These are phyloP conservation scores for Annulohypoxylon moriforme DNA, from an alignment of 495 filamentous ascomycete genomes.

Conservation along the genomic window DNA sequence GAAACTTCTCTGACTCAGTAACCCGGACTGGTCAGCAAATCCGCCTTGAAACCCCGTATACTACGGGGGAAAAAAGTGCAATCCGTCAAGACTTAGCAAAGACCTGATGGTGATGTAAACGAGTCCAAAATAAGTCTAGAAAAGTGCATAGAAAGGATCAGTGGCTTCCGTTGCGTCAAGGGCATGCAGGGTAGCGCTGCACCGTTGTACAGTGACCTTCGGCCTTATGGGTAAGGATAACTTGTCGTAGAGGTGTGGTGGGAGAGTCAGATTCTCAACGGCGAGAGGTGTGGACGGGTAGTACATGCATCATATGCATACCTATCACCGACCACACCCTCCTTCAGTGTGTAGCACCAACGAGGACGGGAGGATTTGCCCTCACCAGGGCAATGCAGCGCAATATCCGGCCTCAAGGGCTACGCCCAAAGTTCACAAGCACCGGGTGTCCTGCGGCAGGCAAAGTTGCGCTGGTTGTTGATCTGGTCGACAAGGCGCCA, in stretches of 20 bases:
- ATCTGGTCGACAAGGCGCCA: constrained; percentile 2
- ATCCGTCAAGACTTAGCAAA: constrained; percentile 24
- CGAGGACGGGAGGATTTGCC: constrained; percentile 33
- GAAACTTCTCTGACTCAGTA: constrained; percentile 24
- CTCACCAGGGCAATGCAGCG: constrained; percentile 32
- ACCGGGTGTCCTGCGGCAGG: constrained; percentile 27
- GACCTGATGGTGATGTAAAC: constrained; percentile 19
- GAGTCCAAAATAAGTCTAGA: constrained; percentile 22
- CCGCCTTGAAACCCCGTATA: constrained; percentile 13
- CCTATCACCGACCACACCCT: constrained; percentile 42
- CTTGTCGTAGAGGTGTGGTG: constrained; percentile 34
- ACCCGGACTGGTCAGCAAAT: constrained; percentile 25
- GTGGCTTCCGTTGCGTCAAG: constrained; percentile 41
- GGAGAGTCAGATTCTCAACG: constrained; percentile 36
- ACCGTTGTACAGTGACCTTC: constrained; percentile 38
- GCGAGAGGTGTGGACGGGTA: constrained; percentile 43
- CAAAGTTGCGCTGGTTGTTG: constrained; percentile 13
- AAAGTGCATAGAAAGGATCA: constrained; percentile 40
- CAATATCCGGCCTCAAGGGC: constrained; percentile 32
- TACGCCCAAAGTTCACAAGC: constrained; percentile 12
- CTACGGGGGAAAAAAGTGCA: not conserved
- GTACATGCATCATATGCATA: constrained; percentile 42
- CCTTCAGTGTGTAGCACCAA: constrained; percentile 29
- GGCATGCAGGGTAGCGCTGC: constrained; percentile 47
- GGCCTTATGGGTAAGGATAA: constrained; percentile 51